Conservation (phyloP, 768 basidiomycete genomes). For the Lepiota subincarnata region DNA sequence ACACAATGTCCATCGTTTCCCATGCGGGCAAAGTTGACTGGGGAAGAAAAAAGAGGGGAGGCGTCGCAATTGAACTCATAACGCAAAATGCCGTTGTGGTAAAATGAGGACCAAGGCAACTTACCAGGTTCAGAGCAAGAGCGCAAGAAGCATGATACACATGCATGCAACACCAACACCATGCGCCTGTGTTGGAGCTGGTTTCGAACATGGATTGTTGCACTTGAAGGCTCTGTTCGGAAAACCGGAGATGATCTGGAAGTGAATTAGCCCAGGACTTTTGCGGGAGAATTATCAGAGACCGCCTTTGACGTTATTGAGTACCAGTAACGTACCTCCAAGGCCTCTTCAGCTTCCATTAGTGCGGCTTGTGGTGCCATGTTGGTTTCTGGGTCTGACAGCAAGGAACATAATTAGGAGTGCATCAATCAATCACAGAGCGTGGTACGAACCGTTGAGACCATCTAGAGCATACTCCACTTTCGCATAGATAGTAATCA, state of each 20-base stretch:
- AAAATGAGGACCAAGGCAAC: slow-evolving; percentile 20
- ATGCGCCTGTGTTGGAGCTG: slow-evolving; percentile 71
- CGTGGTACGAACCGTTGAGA: slow-evolving; percentile 37
- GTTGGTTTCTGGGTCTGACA: slow-evolving; percentile 31
- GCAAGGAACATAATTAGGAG: slow-evolving; percentile 9
- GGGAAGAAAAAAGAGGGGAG: background rate
- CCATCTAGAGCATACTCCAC: slow-evolving; percentile 54
- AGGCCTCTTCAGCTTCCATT: slow-evolving; percentile 39
- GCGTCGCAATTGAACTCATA: background rate
- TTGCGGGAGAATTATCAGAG: slow-evolving; percentile 7
- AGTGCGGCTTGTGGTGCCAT: slow-evolving; percentile 31
- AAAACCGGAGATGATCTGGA: slow-evolving; percentile 69
- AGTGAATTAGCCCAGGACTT: slow-evolving; percentile 66
- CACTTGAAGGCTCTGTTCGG: slow-evolving; percentile 60
- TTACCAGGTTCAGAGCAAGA: slow-evolving; percentile 60
- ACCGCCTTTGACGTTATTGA: slow-evolving; percentile 15
- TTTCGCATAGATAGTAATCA: slow-evolving; percentile 59
- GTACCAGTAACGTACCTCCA: slow-evolving; percentile 32
- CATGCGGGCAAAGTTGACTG: slow-evolving; percentile 13
- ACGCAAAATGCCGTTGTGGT: background rate
- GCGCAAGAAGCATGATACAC: slow-evolving; percentile 64
- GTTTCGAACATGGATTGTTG: slow-evolving; percentile 80
- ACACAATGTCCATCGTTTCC: slow-evolving; percentile 11
- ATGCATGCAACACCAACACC: slow-evolving; percentile 80
- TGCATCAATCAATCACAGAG: slow-evolving; percentile 14